Conservation (phyloP, 768 basidiomycete species). For the Leccinum subtestaceum region DNA sequence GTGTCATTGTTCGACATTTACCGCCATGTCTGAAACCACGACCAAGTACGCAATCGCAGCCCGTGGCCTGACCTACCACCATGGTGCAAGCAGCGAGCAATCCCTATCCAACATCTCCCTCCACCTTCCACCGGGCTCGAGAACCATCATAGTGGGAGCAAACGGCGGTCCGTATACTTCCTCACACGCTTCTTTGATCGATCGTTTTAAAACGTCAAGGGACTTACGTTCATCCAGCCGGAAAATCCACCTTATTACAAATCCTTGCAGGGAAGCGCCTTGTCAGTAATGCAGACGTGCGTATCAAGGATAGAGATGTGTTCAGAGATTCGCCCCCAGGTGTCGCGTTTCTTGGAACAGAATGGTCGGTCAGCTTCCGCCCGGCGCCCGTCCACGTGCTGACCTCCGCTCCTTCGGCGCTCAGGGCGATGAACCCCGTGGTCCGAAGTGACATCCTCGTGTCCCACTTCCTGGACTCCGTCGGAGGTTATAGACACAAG, state of each 20-base stretch:
- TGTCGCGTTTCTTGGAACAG: slow-evolving; percentile 87
- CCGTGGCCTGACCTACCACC: slow-evolving; percentile 54
- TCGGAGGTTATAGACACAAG: slow-evolving; percentile 94
- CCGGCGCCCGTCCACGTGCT: background rate
- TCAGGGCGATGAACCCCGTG: slow-evolving; percentile 96
- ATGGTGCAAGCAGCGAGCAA: slow-evolving; percentile 40
- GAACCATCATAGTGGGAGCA: slow-evolving; percentile 86
- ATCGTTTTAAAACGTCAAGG: background rate
- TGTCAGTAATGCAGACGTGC: slow-evolving; percentile 60
- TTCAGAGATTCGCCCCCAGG: slow-evolving; percentile 84
- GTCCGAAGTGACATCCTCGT: slow-evolving; percentile 92
- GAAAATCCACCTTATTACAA: slow-evolving; percentile 94
- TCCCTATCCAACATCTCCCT: slow-evolving; percentile 68
- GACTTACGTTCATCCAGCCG: slow-evolving; percentile 46
- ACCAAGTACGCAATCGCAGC: slow-evolving; percentile 35
- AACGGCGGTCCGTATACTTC: slow-evolving; percentile 72
- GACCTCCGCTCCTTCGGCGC: background rate
- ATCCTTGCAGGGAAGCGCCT: slow-evolving; percentile 91
- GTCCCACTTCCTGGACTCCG: slow-evolving; percentile 92
- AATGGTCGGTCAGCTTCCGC: slow-evolving; percentile 59
- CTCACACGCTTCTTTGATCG: background rate
- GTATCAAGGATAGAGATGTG: slow-evolving; percentile 80
- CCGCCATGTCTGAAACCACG: slow-evolving; percentile 2
- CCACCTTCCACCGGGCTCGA: slow-evolving; percentile 65
- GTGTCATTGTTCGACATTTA: background rate